Percentiles rank a stretch among this genome's conserved stretches.
Evolutionary conservation across 73 alveolate genomes (phyloP).

Genomic region (Paramecium bursaria): DNA sequence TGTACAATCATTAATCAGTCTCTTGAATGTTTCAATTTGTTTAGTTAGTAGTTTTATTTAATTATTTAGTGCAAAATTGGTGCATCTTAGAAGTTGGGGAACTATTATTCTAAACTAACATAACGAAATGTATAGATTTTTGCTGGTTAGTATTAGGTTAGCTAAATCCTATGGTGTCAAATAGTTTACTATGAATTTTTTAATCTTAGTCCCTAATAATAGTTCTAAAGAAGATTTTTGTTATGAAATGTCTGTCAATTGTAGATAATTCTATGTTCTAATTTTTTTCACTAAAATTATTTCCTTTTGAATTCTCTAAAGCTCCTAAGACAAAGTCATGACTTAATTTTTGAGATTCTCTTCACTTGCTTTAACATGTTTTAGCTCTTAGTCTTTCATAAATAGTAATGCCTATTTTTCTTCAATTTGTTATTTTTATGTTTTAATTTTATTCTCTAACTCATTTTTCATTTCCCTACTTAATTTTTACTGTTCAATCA

Average conservation of each 20-base stretch:
- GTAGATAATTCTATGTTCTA: constrained; percentile 13
- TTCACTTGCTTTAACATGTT: background rate
- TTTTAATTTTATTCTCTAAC: background rate
- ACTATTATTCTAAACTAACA: constrained; percentile 20
- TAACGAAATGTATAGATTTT: constrained; percentile 31
- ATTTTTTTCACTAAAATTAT: constrained; percentile 4
- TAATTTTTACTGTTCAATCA: background rate
- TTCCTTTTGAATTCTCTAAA: background rate
- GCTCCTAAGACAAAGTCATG: background rate
- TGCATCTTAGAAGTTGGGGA: constrained; percentile 9
- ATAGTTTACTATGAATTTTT: background rate
- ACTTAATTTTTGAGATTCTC: background rate
- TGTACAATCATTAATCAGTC: constrained; percentile 32
- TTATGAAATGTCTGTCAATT: background rate
- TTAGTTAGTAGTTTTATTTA: constrained; percentile 45
- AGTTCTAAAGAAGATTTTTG: constrained; percentile 29
- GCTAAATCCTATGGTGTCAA: constrained; percentile 5
- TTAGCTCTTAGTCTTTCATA: constrained; percentile 24
- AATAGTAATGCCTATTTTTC: background rate
- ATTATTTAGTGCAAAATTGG: background rate
- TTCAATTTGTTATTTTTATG: background rate
- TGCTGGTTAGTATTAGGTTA: background rate
- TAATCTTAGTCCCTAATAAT: constrained; percentile 23
- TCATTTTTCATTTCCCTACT: background rate
- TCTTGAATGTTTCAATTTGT: constrained; percentile 39